Evolutionary conservation across 345 rosid genomes (phyloP).

Genomic region (Moringa oleifera): DNA sequence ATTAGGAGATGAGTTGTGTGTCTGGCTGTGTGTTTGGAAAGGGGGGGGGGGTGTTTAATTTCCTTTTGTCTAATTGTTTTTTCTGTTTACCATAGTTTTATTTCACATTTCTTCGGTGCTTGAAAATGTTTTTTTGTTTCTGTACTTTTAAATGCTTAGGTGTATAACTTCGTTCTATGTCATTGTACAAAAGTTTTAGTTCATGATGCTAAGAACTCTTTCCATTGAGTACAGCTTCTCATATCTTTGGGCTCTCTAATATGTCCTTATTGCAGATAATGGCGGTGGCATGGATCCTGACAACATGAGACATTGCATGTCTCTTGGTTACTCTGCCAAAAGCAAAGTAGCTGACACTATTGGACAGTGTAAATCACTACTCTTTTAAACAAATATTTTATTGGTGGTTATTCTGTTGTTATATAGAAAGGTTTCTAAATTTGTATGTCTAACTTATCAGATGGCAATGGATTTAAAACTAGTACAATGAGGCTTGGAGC

Average conservation of each 20-base stretch:
- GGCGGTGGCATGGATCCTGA: slow-evolving; percentile 99
- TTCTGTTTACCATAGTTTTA: too few relatives aligned
- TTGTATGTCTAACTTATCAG: slow-evolving; percentile 25
- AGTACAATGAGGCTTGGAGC: slow-evolving; percentile 99
- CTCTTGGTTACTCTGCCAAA: slow-evolving; percentile 88
- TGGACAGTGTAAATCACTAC: slow-evolving; percentile 59
- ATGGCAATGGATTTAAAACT: slow-evolving; percentile 97
- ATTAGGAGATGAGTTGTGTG: too few relatives aligned
- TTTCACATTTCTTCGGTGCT: too few relatives aligned
- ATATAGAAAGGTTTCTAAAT: background rate
- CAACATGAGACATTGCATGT: slow-evolving; percentile 80
- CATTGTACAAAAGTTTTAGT: background rate
- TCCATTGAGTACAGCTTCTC: slow-evolving; percentile 6
- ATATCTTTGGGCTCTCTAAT: background rate
- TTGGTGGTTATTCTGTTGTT: background rate
- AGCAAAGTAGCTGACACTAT: slow-evolving; percentile 80
- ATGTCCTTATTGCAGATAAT: slow-evolving; percentile 48
- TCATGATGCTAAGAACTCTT: background rate
- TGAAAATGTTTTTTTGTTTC: too few relatives aligned
- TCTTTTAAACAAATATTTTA: slow-evolving; percentile 1
- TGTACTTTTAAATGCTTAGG: background rate
- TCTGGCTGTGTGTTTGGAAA: too few relatives aligned
- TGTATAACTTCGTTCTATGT: too few relatives aligned
- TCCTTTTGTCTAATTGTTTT: too few relatives aligned
- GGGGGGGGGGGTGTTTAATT: too few relatives aligned